Percentiles rank a stretch among this genome's conserved stretches.
Conservation (phyloP, 2,329 filamentous ascomycete species). For the Arthroderma sp. region DNA sequence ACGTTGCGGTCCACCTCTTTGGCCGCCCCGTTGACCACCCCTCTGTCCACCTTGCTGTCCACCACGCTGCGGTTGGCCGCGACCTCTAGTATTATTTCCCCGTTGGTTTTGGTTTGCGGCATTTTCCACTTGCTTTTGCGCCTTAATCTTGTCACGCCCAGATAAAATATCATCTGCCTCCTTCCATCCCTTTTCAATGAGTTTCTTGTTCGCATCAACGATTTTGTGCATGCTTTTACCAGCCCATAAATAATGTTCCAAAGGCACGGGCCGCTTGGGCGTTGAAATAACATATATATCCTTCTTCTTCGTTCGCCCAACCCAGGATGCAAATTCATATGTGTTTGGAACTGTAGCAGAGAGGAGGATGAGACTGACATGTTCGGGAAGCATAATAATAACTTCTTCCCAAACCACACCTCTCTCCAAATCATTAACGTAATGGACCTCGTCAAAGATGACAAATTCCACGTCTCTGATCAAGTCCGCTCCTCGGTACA, state of each 20-base stretch:
- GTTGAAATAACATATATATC: constrained; percentile 99
- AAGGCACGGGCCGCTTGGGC: constrained; percentile 80
- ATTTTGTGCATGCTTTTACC: constrained; percentile 89
- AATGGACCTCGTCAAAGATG: constrained; percentile 98
- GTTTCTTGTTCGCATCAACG: constrained; percentile 82
- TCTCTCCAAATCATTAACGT: constrained; percentile 90
- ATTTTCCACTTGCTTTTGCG: constrained; percentile 25
- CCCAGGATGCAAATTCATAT: constrained; percentile 95
- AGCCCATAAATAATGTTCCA: constrained; percentile 95
- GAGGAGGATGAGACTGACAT: constrained; percentile 86
- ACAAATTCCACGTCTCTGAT: constrained; percentile 97
- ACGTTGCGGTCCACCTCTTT: constrained; percentile 29
- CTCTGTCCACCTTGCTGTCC: constrained; percentile 16
- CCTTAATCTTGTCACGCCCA: constrained; percentile 64
- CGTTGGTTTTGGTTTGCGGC: constrained; percentile 40
- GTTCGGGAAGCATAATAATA: constrained; percentile 97
- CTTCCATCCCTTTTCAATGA: constrained; percentile 88
- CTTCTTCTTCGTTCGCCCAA: constrained; percentile 94
- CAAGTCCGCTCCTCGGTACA: constrained; percentile 88
- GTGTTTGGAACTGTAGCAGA: constrained; percentile 97
- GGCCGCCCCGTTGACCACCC: constrained; percentile 40
- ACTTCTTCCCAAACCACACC: constrained; percentile 99
- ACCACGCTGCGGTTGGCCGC: constrained; percentile 11
- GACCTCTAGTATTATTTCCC: constrained; percentile 32
- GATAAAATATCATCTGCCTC: constrained; percentile 72